Evolutionary conservation across 2,329 filamentous ascomycete species (phyloP).

Genomic region (Penicillium sp.): DNA sequence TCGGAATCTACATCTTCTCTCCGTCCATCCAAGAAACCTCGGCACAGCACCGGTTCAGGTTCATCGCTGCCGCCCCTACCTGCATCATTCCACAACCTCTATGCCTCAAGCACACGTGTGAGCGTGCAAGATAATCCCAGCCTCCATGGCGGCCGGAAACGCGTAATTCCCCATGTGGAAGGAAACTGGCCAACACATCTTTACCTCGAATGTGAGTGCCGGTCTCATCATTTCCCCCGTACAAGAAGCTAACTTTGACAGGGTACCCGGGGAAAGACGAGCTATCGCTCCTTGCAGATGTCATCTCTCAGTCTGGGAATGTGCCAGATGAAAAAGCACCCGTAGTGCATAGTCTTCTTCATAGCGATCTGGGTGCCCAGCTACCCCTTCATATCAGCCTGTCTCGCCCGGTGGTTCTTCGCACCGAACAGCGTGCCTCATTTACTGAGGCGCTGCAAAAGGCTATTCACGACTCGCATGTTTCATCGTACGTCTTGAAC

Average conservation of each 20-base stretch:
- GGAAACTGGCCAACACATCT: slow-evolving; percentile 93
- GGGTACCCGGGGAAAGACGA: slow-evolving; percentile 42
- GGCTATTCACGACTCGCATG: slow-evolving; percentile 41
- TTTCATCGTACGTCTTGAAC: slow-evolving; percentile 44
- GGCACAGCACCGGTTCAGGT: slow-evolving; percentile 19
- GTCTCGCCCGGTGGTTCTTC: slow-evolving; percentile 74
- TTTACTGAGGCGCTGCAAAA: slow-evolving; percentile 61
- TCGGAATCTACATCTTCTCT: slow-evolving; percentile 22
- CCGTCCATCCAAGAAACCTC: slow-evolving; percentile 24
- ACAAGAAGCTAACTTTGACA: slow-evolving; percentile 22
- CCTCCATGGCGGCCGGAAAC: slow-evolving; percentile 79
- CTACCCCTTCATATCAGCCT: slow-evolving; percentile 87
- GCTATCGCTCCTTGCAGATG: slow-evolving; percentile 28
- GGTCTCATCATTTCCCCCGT: background rate
- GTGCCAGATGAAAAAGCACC: slow-evolving; percentile 43
- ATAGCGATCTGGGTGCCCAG: slow-evolving; percentile 72
- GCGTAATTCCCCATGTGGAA: slow-evolving; percentile 76
- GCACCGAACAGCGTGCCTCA: slow-evolving; percentile 65
- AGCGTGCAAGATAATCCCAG: slow-evolving; percentile 77
- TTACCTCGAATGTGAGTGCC: slow-evolving; percentile 82
- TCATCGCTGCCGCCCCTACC: slow-evolving; percentile 69
- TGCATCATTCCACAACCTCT: slow-evolving; percentile 79
- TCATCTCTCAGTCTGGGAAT: slow-evolving; percentile 29
- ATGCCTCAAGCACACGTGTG: slow-evolving; percentile 74
- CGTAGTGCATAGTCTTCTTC: slow-evolving; percentile 64